Evolutionary conservation across 1,284 basidiomycete species (phyloP).

Genomic region (Peniophora sp.): DNA sequence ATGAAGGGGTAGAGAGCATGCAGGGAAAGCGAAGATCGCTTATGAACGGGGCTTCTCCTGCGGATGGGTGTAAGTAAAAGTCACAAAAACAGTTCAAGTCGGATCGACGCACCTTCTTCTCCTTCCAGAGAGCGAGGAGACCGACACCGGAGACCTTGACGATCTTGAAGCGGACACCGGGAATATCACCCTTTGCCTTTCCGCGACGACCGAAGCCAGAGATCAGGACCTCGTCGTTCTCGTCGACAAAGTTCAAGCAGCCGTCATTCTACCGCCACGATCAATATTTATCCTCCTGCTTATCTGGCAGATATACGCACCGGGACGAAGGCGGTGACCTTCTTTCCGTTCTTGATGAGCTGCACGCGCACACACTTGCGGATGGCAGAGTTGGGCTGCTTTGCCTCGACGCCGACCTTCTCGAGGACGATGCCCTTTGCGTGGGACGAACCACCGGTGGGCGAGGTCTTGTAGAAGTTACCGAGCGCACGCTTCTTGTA

Average conservation of each 20-base stretch:
- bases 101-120: conserved; percentile 81
- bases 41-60: conserved; percentile 91
- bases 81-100: conserved; percentile 1
- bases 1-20: conserved; percentile 8
- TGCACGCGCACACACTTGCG: conserved; percentile 99
- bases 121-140: conserved; percentile 95
- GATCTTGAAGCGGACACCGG: conserved; percentile 98
- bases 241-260: conserved; percentile 97
- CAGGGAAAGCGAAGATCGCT: conserved; percentile 18
- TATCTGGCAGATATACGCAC: conserved; percentile 21
- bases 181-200: conserved; percentile 98
- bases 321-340: conserved; percentile 87
- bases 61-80: conserved; percentile 7
- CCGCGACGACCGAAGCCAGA: conserved; percentile 99
- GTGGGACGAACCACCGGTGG: conserved; percentile 98
- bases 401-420: conserved; percentile 93
- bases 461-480: conserved; percentile 99
- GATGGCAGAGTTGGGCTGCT: conserved; percentile 99
- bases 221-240: conserved; percentile 99
- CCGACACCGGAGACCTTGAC: conserved; percentile 99
- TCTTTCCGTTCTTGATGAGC: conserved; percentile 99
- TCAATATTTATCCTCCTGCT: conserved; percentile 15
- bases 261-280: conserved; percentile 76
- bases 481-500: conserved; percentile 99
- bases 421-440: conserved; percentile 99